Percentiles rank a stretch among this genome's conserved stretches.
These are phyloP conservation scores for Bipolaris cookei DNA, from an alignment of 2,329 filamentous ascomycete species.

Conservation along the genomic window DNA sequence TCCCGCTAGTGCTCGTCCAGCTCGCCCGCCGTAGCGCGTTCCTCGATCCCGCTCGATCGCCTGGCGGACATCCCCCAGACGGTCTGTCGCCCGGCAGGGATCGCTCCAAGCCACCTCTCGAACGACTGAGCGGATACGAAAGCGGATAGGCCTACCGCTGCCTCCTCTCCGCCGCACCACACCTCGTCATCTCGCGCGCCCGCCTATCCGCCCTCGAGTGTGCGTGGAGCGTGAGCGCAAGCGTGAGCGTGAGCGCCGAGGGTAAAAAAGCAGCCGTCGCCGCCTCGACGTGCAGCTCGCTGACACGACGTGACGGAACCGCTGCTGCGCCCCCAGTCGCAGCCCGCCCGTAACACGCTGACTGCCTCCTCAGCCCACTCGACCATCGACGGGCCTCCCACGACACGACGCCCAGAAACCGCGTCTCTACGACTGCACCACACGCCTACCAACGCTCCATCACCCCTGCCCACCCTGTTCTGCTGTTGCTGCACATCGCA, in stretches of 20 bases:
- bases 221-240: neutral
- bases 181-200: slow-evolving; percentile 32
- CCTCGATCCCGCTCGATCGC: slow-evolving; percentile 15
- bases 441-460: neutral
- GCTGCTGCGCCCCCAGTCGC: slow-evolving; percentile 18
- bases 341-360: slow-evolving; percentile 22
- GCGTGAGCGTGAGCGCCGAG: neutral
- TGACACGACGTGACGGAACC: slow-evolving; percentile 18
- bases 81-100: slow-evolving; percentile 28
- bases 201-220: slow-evolving; percentile 19
- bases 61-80: slow-evolving; percentile 11
- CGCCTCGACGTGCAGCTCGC: slow-evolving; percentile 11
- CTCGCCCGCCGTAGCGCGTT: slow-evolving; percentile 4
- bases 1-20: neutral
- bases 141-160: slow-evolving; percentile 28
- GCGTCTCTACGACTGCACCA: slow-evolving; percentile 8
- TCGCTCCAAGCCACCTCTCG: slow-evolving; percentile 37
- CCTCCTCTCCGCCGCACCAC: slow-evolving; percentile 28
- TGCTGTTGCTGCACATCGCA: neutral
- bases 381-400: slow-evolving; percentile 9
- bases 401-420: slow-evolving; percentile 17
- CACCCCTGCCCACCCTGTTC: neutral
- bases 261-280: slow-evolving; percentile 25
- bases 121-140: slow-evolving; percentile 33
- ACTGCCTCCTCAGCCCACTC: slow-evolving; percentile 13